phyloP scores from a whole-genome alignment of 495 filamentous ascomycete species.

The Glarea lozoyensis region DNA sequence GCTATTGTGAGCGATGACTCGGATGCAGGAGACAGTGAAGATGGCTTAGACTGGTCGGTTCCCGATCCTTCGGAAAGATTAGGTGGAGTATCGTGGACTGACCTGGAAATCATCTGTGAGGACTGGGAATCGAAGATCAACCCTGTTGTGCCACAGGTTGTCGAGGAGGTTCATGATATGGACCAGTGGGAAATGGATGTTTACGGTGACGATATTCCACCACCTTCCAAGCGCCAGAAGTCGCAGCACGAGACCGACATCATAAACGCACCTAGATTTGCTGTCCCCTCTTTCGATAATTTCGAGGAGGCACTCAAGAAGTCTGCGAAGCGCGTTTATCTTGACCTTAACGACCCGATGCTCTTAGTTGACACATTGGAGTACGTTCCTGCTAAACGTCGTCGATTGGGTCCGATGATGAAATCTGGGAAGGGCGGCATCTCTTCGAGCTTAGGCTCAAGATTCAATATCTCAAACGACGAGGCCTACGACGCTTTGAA shows the following conservation, averaged over 20 bases:
- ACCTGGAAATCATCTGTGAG: constrained; percentile 70
- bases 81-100: constrained; percentile 60
- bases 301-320: constrained; percentile 53
- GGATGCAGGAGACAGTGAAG: constrained; percentile 44
- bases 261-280: constrained; percentile 32
- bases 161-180: constrained; percentile 27
- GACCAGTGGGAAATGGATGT: constrained; percentile 47
- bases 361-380: constrained; percentile 63
- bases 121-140: constrained; percentile 66
- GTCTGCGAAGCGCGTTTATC: constrained; percentile 61
- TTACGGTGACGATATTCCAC: constrained; percentile 28
- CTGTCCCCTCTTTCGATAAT: constrained; percentile 36
- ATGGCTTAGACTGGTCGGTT: constrained; percentile 37
- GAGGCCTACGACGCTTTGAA: constrained; percentile 91
- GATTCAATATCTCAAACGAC: constrained; percentile 95
- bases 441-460: constrained; percentile 53
- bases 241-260: constrained; percentile 27
- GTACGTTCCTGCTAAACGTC: constrained; percentile 25
- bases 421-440: constrained; percentile 46
- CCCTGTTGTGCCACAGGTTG: constrained; percentile 26
- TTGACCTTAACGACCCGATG: constrained; percentile 88
- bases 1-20: constrained; percentile 41
- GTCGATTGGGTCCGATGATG: constrained; percentile 32
- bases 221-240: constrained; percentile 29
- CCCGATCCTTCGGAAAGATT: constrained; percentile 56